These are phyloP conservation scores for Dictyostelium intermedium DNA, from an alignment of 78 protist genomes.

Conservation along the genomic window DNA sequence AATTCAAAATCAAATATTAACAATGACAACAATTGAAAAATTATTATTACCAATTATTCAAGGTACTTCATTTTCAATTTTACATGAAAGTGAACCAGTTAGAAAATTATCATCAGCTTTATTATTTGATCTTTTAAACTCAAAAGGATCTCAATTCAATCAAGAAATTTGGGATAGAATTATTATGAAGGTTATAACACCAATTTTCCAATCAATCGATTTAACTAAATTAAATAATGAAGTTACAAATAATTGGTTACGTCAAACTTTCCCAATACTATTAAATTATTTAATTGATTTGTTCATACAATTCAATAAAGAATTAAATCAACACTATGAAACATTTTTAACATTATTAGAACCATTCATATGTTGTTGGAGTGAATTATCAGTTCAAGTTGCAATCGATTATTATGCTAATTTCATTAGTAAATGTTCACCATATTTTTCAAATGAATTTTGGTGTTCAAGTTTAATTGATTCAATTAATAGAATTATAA, in stretches of 20 bases:
- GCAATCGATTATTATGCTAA: not conserved
- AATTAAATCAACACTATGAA: not conserved
- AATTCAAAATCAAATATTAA: no score
- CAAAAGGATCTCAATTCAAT: not conserved
- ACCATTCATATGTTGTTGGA: conserved; percentile 23
- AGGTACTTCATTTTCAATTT: conserved; percentile 3
- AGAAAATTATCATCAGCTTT: conserved; percentile 9
- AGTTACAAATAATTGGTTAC: conserved; percentile 18
- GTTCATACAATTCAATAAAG: not conserved
- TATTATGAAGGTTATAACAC: not conserved
- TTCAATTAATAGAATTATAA: conserved; percentile 4
- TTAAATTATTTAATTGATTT: not conserved
- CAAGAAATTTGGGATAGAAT: conserved; percentile 7
- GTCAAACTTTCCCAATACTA: conserved; percentile 21
- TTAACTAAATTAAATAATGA: not conserved
- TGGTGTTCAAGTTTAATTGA: not conserved
- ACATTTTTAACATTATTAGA: conserved; percentile 1
- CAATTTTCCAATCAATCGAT: not conserved
- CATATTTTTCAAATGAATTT: conserved; percentile 18
- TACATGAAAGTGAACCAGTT: conserved; percentile 50
- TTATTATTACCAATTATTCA: conserved; percentile 27
- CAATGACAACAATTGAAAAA: not conserved
- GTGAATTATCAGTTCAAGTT: not conserved
- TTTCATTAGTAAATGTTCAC: conserved; percentile 6
- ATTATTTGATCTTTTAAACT: conserved; percentile 4